Evolutionary conservation across 768 basidiomycete species (phyloP), one percentile per base, ranked within the genome.

Genomic region (Lactarius hatsudake): DNA sequence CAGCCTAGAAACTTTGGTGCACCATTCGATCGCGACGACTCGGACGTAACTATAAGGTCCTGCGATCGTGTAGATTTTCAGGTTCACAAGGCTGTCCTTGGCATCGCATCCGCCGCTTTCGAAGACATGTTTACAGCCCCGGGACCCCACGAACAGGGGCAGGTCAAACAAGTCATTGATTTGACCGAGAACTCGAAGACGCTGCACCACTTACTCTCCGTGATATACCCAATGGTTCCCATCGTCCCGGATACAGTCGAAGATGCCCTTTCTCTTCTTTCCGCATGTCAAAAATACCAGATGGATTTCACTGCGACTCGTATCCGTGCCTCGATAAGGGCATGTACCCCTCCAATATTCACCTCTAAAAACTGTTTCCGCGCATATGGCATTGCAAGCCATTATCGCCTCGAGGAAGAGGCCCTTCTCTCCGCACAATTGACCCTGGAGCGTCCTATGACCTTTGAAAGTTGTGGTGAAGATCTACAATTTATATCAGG

Each of bases 71-170:
- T 80, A 68, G 76, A 79, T 65, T 87, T 87, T 74, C 79, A 79
- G 66, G 81, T 84, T 65, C 84, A 84, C 79, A 84, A 83, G 69
- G 69, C 82, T 53, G 76, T 88, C 63, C 77, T 89, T 15, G 80
- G 83, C 20, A 72, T 86, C 17, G 82, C 85, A 0, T 89, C 88
- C 10, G 79, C 83, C 5, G 82, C 88, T 73, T 88, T 88, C 69
- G 78, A 78, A 60, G 78, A 80, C 68, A 83, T 86, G 78, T 83
- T 88, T 69, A 78, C 80, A 1, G 59, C 59, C 15, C 51, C 59
- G 4, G 59, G 40, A 20, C 51, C 64, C 2, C 23, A 26, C 15
- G 63, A 34, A 28, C 26, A 60, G 53, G 57, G 26, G 34, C 36
- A 23, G 17, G 8, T 5, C 64, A 51, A 5, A 30, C 64, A 36